Conservation (phyloP, 2,329 filamentous ascomycete species). For the Fusarium sterilihyphosum region DNA sequence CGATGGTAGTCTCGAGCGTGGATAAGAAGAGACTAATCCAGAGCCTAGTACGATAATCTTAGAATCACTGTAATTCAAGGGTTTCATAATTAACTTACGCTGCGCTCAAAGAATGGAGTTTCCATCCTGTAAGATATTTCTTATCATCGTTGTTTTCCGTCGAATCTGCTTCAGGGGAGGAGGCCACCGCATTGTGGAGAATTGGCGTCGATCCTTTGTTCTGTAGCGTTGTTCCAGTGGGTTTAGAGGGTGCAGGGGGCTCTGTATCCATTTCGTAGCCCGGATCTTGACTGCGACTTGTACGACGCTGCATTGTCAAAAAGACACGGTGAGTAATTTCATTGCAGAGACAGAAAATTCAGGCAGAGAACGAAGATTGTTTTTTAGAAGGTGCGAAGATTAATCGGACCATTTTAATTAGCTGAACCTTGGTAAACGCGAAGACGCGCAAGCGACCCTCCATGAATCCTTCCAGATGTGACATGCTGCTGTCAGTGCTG, state of each 20-base stretch:
- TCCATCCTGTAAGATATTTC: neutral
- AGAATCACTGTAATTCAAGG: neutral
- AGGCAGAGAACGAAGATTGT: fast-evolving
- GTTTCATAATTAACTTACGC: neutral
- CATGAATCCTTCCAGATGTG: neutral
- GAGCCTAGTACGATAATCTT: neutral
- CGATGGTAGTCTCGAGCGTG: slow-evolving; percentile 3
- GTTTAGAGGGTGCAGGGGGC: fast-evolving
- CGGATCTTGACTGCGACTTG: neutral
- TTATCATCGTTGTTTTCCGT: neutral
- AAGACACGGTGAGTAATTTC: fast-evolving
- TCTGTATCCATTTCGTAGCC: neutral
- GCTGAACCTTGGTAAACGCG: neutral
- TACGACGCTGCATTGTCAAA: neutral
- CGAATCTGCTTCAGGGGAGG: neutral
- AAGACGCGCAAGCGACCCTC: neutral
- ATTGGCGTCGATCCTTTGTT: neutral
- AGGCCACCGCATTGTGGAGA: neutral
- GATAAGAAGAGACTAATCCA: slow-evolving; percentile 4
- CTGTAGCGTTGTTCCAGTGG: neutral
- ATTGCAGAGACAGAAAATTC: fast-evolving
- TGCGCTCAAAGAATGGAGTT: neutral
- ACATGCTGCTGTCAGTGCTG: neutral
- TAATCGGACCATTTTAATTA: neutral
- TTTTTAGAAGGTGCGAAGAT: too few species aligned